Evolutionary conservation across 169 alveolate genomes (phyloP).

Genomic region (Plasmodium gaboni): DNA sequence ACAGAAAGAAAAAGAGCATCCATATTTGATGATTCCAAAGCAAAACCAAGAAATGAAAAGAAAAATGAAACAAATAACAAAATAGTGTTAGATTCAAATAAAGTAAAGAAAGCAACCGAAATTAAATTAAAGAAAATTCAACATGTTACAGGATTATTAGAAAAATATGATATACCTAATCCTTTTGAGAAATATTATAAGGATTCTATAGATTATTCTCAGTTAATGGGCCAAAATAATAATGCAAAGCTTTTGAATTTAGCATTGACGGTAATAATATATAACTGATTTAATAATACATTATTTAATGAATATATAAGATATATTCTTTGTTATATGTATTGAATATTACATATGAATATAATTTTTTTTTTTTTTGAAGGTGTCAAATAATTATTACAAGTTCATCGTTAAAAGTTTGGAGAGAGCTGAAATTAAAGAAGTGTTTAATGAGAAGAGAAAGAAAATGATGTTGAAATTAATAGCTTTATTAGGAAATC

Average conservation of each 20-base stretch:
- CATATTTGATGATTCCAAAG: constrained; percentile 65
- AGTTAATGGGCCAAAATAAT: constrained; percentile 28
- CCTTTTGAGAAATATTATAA: constrained; percentile 55
- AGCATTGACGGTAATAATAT: constrained; percentile 29
- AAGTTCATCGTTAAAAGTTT: constrained; percentile 52
- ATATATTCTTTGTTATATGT: too few species aligned
- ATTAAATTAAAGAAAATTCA: constrained; percentile 71
- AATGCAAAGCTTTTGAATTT: constrained; percentile 41
- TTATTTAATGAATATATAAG: not conserved
- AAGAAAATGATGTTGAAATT: constrained; percentile 63
- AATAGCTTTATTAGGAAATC: constrained; percentile 57
- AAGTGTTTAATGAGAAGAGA: constrained; percentile 68
- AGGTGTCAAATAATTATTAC: constrained; percentile 65
- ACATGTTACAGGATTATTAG: constrained; percentile 73
- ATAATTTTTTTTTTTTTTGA: too few species aligned
- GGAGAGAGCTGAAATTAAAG: constrained; percentile 66
- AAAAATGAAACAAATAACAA: constrained; percentile 42
- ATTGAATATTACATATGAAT: too few species aligned
- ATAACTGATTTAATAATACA: not conserved
- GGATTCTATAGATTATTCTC: constrained; percentile 67
- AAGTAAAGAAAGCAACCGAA: constrained; percentile 71
- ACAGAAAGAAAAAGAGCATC: constrained; percentile 74
- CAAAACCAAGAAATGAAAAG: constrained; percentile 33
- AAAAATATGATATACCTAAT: constrained; percentile 70
- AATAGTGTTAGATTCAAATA: constrained; percentile 65